Evolutionary conservation across 2,329 filamentous ascomycete genomes (phyloP), one percentile per base, ranked within the genome.

Genomic region (Clonostachys byssicola): DNA sequence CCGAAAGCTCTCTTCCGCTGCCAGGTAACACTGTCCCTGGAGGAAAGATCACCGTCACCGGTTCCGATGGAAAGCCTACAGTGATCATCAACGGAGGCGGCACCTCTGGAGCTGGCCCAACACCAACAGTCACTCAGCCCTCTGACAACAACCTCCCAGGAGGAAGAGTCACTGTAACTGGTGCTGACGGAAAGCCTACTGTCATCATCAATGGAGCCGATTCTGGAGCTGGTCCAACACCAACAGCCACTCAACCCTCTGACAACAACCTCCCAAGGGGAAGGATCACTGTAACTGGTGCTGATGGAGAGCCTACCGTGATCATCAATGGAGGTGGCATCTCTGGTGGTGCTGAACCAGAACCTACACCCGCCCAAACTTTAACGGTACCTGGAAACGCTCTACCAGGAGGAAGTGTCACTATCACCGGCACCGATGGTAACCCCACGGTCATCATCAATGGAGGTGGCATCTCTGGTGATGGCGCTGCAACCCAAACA

Each of bases 391-490:
- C 10, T 18, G 30, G 12, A 17, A 30, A 17, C 16, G 20, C 12
- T 34, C 40, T 20, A 16, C 38, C 40, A 23, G 23, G 8, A 30
- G 23, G 23, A 30, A 10, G 9, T 8, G 13, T 38, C 40, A 47
- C 45, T 13, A 38, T 47, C 34, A 35, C 42, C n/a, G 45, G 45
- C 9, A 30, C 12, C 16, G 45, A 47, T 36, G 45, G 46, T n/a
- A 48, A 35, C 20, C 42, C 46, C n/a, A 48, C 46, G n/a, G 36
- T 48, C 23, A n/a, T 48, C 42, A 41, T 44, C n/a, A 39, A 23
- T 36, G 35, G 30, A 8, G 42, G 14, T 12, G 35, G 42, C 12
- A 16, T 23, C 20, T 16, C 34, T 38, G 40, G 17, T n/a, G 14
- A 42, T 33, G 41, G n/a, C 17, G 46, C 17, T 30, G 34, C n/a